phyloP scores from a whole-genome alignment of 2,329 filamentous ascomycete species.

The Chrysoporthe puriensis region DNA sequence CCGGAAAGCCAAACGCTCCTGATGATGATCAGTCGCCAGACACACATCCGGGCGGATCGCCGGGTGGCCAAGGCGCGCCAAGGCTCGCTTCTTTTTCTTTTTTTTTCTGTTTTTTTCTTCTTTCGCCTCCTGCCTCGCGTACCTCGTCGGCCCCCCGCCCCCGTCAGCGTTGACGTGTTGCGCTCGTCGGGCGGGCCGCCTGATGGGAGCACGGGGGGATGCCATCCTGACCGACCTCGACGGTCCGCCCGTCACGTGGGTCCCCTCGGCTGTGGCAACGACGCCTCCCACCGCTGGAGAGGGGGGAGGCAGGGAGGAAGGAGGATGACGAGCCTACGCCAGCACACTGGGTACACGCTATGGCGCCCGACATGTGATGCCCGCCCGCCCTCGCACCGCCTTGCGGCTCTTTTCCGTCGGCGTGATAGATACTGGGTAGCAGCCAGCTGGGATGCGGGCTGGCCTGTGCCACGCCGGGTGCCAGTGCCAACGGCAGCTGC shows the following conservation, averaged over 20 bases:
- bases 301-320: neutral
- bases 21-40: neutral
- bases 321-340: neutral
- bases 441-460: too few species aligned
- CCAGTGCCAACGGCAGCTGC: too few species aligned
- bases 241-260: neutral
- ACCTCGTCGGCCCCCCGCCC: neutral
- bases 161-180: neutral
- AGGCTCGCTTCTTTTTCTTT: neutral
- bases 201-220: neutral
- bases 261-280: neutral
- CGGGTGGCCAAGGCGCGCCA: neutral
- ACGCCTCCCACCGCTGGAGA: neutral
- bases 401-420: neutral
- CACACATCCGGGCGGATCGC: neutral
- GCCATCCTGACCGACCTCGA: neutral
- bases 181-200: neutral
- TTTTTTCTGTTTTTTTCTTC: neutral
- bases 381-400: neutral
- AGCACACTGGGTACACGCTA: too few species aligned
- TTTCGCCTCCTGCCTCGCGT: neutral
- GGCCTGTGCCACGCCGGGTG: too few species aligned
- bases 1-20: neutral
- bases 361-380: neutral
- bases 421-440: too few species aligned